Evolutionary conservation across 768 basidiomycete genomes (phyloP), one percentile per base, ranked within the genome.

Genomic region (Suillus paluster): DNA sequence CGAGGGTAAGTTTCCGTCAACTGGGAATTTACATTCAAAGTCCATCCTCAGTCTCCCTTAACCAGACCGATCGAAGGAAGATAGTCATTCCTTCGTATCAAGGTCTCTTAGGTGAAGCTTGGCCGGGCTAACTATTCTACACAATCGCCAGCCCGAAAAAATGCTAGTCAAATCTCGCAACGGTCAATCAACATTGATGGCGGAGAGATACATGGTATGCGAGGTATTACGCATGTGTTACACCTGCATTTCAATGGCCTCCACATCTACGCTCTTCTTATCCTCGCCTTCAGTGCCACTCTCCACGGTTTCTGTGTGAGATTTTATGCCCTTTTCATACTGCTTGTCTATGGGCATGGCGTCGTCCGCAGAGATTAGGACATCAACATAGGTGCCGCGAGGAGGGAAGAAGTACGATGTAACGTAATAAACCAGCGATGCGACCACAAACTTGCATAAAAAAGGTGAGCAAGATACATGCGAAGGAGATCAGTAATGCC

Each of bases 331-430:
- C 36, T 46, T 27, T 21, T 50, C 36, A 19, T 50, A 46, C 17
- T 41, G 36, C 36, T 46, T 36, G 34, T 59, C 58, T 25, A 60
- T 44, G 34, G 58, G 30, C 34, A 39, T 8, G 8, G 34, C 33
- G 23, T 67, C 70, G 25, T 74, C 66, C 17, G 64, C 68, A 1
- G 65, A 67, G 53, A 75, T 63, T 36, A 69, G 70, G 23, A 65
- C 61, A 39, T 68, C 66, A n/a, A 72, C 66, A 46, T 67, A 74
- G 7, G 69, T 74, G 46, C 68, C 66, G 44, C 58, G 64, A 27
- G 74, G 66, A 44, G 72, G 67, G 49, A 75, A 69, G 19, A 67
- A 41, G 46, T 62, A 50, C 19, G 71, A 73, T n/a, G 72, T 60
- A 58, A 56, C 19, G 34, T 74, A 73, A 63, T 74, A 72, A 19